Base-by-base conservation (phyloP, 2,329 filamentous ascomycete genomes). In the Elsinoe ampelina region DNA sequence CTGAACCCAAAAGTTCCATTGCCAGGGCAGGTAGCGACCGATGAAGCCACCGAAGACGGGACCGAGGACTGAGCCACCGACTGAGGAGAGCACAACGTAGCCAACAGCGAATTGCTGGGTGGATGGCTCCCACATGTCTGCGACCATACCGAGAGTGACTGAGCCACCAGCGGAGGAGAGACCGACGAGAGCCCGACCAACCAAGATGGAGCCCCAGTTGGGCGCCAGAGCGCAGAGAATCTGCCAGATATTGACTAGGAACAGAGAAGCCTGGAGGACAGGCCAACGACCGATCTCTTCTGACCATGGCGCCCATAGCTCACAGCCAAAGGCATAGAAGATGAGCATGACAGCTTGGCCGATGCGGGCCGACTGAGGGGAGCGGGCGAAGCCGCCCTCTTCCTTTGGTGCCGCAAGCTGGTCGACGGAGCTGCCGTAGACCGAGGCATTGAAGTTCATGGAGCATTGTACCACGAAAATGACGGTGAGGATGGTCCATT, bases 1-100 rank as follows among this genome's bases (percentile, higher is more conserved):
- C 71, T 92, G 87, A 58, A 91, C 86, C 87, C 87, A 92, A 66
- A 90, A 89, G 55, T 77, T 82, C 85, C 85, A 89, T 62, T 79
- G 78, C 87, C 87, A 91, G 32, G 82, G 67, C 8, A 82, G 78
- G 60, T 48, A 55, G 51, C 82, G 76, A 60, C 38, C 62, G 54
- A 69, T 64, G 59, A 66, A 66, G 20, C 67, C 67, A 17, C 66
- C 67, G 12, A 63, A 58, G 50, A 70, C 65, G 1, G 68, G 67
- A 13, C 63, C 67, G 26, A 70, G 58, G 5, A 69, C 64, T 3
- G 63, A 64, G 7, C 68, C 68, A 20, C 62, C 61, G 13, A 66
- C 64, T 4, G 68, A 70, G 5, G 66, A 67, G 15, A 69, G 67
- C 12, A 81, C 77, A 8, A 83, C 77, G 55, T 77, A 82, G 0